Percentiles rank a stretch among this genome's conserved stretches.
These are phyloP conservation scores for Cladorrhinum sp. DNA, from an alignment of 2,329 filamentous ascomycete genomes.

Conservation along the genomic window DNA sequence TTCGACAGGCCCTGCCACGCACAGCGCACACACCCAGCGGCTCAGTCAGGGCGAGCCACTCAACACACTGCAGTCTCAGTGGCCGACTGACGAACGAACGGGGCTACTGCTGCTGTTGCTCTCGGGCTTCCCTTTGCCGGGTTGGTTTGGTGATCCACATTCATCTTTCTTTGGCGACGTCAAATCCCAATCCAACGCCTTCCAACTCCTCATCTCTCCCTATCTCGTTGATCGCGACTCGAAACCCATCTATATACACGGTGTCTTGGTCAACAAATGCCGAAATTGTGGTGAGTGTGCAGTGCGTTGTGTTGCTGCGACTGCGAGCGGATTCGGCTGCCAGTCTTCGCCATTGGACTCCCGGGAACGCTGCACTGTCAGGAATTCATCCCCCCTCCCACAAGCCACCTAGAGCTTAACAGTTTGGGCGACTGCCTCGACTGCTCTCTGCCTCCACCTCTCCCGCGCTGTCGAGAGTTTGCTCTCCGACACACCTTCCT, in stretches of 20 bases:
- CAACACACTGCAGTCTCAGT: not conserved
- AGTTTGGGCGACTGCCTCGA: not conserved
- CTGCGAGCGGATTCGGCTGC: not conserved
- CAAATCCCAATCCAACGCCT: not conserved
- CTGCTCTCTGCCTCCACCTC: conserved; percentile 2
- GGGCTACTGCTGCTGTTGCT: not conserved
- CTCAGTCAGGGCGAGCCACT: conserved; percentile 15
- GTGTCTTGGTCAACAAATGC: not conserved
- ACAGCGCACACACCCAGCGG: conserved; percentile 10
- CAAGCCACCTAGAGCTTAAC: not conserved
- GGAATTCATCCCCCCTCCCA: not conserved
- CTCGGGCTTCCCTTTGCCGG: conserved; percentile 5
- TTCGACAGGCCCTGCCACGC: conserved; percentile 20
- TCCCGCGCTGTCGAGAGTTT: not conserved
- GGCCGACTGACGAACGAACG: conserved; percentile 5
- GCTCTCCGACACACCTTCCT: conserved; percentile 9
- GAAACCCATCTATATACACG: not conserved
- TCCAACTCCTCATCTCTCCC: not conserved
- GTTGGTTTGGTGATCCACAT: not conserved
- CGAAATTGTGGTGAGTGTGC: not conserved
- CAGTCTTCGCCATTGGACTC: not conserved
- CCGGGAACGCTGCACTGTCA: not conserved
- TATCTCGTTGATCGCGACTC: not conserved
- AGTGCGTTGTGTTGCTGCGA: not conserved
- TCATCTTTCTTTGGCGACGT: not conserved